Evolutionary conservation across 2,329 filamentous ascomycete species (phyloP), one percentile per base, ranked within the genome.

Genomic region (Seiridium cupressi): DNA sequence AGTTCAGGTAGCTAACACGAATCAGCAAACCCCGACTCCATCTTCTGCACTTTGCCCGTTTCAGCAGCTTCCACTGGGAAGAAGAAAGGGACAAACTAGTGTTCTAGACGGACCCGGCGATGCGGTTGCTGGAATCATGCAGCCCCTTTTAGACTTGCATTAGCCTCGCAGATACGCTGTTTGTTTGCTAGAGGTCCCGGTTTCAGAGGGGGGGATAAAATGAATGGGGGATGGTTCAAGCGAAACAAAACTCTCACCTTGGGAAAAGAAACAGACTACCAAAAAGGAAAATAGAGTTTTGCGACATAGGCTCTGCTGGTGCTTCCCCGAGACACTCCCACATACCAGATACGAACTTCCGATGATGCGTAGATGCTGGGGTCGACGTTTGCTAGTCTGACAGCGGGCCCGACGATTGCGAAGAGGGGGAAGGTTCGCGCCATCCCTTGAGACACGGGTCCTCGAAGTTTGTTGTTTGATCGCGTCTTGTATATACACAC

Each of bases 101-200:
- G n/a, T 44, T 44, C 40, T 44, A 18, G 18, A 5, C 13, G 46
- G 57, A 59, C 60, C 60, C 60, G 57, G 59, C 44, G 54, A 51
- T 18, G 53, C 44, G 60, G 60, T 61, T 44, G 51, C 44, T 56
- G 60, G 60, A 40, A 59, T 44, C 40, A 59, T 61, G 57, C 60
- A 51, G 36, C 44, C 57, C 57, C 57, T 48, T 42, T 59, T 53
- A 61, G 58, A 38, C 56, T 59, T 61, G 60, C 60, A 61, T 59
- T 61, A 61, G 60, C 46, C 49, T 59, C n/a, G 60, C 56, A 61
- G 60, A 42, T 42, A 8, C 38, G 46, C 46, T 48, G 9, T n/a
- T 18, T 11, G 46, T 18, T 48, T 18, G 11, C 18, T 26, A 26
- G 18, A 26, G 18, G 18, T 26, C 18, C 18, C 18, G 18, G 18